Conservation (phyloP, 2,329 filamentous ascomycete genomes). For the Cladosporium sp. region DNA sequence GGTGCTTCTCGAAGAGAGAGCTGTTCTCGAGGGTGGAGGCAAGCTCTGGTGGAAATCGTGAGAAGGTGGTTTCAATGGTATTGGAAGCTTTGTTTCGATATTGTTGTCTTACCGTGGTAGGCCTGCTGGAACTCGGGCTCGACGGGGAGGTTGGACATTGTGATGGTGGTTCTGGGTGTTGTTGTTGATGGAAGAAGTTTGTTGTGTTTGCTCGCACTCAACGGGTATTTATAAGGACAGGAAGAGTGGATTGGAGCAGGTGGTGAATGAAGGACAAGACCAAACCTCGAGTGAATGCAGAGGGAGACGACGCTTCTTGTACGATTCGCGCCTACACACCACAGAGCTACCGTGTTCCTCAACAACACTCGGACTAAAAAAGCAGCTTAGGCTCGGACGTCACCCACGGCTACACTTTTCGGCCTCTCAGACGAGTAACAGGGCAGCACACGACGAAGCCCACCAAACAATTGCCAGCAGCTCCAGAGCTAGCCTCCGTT, state of each 20-base stretch:
- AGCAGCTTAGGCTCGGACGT: conserved; percentile 14
- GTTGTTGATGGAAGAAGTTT: background rate
- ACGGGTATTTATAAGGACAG: background rate
- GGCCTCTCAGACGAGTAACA: conserved; percentile 5
- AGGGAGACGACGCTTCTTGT: conserved; percentile 8
- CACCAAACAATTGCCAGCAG: background rate
- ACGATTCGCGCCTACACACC: background rate
- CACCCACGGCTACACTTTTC: conserved; percentile 16
- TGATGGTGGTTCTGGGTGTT: conserved; percentile 8
- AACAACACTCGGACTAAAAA: conserved; percentile 12
- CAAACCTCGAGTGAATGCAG: background rate
- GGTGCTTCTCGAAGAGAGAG: conserved; percentile 88
- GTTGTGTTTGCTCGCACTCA: background rate
- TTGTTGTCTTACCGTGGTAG: conserved; percentile 71
- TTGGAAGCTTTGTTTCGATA: background rate
- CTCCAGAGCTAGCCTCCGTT: conserved; percentile 3
- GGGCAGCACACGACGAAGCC: background rate
- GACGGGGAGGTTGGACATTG: conserved; percentile 47
- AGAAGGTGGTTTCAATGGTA: conserved; percentile 1
- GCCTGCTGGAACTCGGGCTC: conserved; percentile 99
- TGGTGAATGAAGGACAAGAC: background rate
- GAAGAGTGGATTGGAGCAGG: conserved; percentile 4
- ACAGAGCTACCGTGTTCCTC: conserved; percentile 13
- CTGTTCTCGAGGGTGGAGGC: conserved; percentile 92
- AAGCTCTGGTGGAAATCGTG: conserved; percentile 66